A percentile compares a stretch with the other conserved stretches of the same genome.
Evolutionary conservation across 371 early-diverging fungal genomes (phyloP).

Genomic region (Mucor sp.): DNA sequence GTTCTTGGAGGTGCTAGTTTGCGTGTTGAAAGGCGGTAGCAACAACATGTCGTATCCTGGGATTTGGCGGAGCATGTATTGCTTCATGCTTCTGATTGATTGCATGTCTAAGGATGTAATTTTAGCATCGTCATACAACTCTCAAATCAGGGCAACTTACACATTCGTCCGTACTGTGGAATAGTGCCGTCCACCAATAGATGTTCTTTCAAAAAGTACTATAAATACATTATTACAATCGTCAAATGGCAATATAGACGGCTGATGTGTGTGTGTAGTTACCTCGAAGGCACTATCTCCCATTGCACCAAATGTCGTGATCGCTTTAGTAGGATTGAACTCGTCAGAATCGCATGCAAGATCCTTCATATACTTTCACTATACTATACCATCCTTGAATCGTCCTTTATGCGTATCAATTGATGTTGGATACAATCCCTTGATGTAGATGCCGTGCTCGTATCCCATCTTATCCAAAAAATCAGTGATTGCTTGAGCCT

Average conservation of each 20-base stretch:
- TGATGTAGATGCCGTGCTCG: slow-evolving; percentile 49
- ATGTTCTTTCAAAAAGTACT: slow-evolving; percentile 80
- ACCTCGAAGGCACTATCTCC: slow-evolving; percentile 61
- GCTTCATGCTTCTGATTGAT: slow-evolving; percentile 50
- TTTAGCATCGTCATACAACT: not conserved
- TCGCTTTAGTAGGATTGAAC: slow-evolving; percentile 13
- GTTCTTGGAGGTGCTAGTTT: slow-evolving; percentile 10
- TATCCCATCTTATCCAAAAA: slow-evolving; percentile 39
- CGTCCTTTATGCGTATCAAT: slow-evolving; percentile 40
- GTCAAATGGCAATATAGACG: not conserved
- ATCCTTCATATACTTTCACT: not conserved
- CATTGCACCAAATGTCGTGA: slow-evolving; percentile 52
- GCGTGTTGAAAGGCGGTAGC: slow-evolving; percentile 43
- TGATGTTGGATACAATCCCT: slow-evolving; percentile 57
- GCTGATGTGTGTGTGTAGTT: not conserved
- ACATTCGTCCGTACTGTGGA: slow-evolving; percentile 53
- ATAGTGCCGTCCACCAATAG: slow-evolving; percentile 54
- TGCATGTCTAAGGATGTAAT: slow-evolving; percentile 34
- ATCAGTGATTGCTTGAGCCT: slow-evolving; percentile 58
- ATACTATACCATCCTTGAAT: slow-evolving; percentile 37
- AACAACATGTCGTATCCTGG: slow-evolving; percentile 50
- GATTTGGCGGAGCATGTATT: slow-evolving; percentile 50
- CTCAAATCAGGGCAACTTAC: slow-evolving; percentile 41
- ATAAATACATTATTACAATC: not conserved
- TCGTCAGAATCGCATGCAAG: not conserved